Evolutionary conservation across 176 grass and related monocot species (phyloP).

Genomic region (Ananas comosus): DNA sequence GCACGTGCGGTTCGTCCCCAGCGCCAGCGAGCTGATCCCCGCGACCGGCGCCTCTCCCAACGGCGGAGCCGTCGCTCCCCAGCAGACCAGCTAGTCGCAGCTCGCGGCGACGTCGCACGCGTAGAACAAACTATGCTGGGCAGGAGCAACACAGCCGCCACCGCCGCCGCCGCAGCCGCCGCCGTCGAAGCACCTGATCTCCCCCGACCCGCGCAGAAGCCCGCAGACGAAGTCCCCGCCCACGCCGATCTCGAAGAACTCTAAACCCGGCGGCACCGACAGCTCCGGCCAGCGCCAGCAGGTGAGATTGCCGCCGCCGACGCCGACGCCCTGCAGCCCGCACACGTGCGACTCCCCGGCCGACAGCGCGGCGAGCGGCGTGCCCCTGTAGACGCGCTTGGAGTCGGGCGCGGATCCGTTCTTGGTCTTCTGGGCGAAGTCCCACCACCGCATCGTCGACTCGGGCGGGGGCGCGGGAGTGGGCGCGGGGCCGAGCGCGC

Average conservation of each 20-base stretch:
- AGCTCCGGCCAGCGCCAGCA: constrained; percentile 81
- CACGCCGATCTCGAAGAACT: constrained; percentile 58
- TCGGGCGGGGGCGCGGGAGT: background rate
- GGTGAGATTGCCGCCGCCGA: constrained; percentile 34
- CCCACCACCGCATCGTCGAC: constrained; percentile 76
- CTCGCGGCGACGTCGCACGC: constrained; percentile 50
- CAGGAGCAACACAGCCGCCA: too few species aligned
- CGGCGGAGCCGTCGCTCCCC: constrained; percentile 33
- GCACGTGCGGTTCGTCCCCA: constrained; percentile 41
- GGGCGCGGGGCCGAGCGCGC: constrained; percentile 29
- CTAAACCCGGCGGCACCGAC: background rate
- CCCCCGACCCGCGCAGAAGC: background rate
- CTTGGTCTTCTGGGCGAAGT: constrained; percentile 18
- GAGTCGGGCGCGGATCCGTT: background rate
- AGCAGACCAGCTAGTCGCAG: constrained; percentile 39
- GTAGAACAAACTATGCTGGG: too few species aligned
- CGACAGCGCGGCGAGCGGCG: constrained; percentile 40
- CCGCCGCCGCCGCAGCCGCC: too few species aligned
- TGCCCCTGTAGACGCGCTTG: constrained; percentile 62
- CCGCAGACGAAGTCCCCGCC: constrained; percentile 67
- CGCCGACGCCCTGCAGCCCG: constrained; percentile 43
- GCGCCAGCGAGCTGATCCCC: constrained; percentile 41
- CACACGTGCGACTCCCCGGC: constrained; percentile 61
- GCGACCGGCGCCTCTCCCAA: constrained; percentile 4
- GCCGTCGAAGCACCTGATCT: constrained; percentile 63